Base-by-base conservation (phyloP, 768 basidiomycete species). In the Xerocomus potaroensis region DNA sequence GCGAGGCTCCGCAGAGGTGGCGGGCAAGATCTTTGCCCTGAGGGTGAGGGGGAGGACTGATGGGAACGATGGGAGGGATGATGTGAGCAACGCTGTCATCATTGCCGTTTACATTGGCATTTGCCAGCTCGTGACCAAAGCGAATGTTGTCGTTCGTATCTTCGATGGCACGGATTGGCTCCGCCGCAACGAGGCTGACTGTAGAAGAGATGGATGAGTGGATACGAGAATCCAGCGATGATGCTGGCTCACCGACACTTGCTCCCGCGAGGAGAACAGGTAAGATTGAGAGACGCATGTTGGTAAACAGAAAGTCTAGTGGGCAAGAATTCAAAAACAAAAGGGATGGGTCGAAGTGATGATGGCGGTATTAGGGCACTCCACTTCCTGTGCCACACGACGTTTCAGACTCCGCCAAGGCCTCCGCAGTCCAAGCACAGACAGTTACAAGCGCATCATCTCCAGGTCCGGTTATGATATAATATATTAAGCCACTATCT, bases 111-210 rank as follows among this genome's bases (percentile, higher is more conserved):
- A 62, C 54, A 38, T 61, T 68, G 34, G 62, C 55, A 12, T 63
- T 63, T 29, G 70, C 63, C 26, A 65, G 50, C 12, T 67, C 68
- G 39, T 67, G 67, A 11, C 72, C 74, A 35, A 71, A 63, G 43
- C 69, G 72, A 33, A 74, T 50, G 47, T 67, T 62, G 43, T 66
- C 61, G 34, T 62, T 62, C 19, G 54, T 42, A 32, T 53, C 59
- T 22, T 67, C 62, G 15, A 80, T 54, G 26, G 26, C 26, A 18
- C 77, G 69, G 49, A 83, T 61, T 38, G 81, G 79, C 50, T 69
- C 72, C 32, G 80, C 77, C 39, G 63, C 57, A 41, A 72, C 79
- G 53, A 76, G 68, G 23, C 48, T 45, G 43, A 51, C 64, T 54
- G 50, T 63, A 43, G 31, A 24, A 47, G 15, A 38, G 36, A 22